These are phyloP conservation scores for Chenopodium quinoa DNA, from an alignment of 148 eudicot species.

Conservation along the genomic window DNA sequence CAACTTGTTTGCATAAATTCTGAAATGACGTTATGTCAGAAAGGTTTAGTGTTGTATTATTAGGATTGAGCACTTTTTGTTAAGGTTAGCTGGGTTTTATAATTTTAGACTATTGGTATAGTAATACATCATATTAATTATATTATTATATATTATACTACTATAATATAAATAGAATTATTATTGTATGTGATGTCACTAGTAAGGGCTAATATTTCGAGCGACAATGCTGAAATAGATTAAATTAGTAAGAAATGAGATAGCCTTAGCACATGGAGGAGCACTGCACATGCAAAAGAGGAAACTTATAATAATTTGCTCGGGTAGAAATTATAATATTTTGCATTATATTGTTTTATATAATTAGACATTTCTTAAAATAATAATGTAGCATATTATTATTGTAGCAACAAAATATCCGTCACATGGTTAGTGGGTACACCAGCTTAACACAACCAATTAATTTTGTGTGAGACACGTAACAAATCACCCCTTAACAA, in stretches of 20 bases:
- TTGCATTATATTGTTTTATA: neutral
- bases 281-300: slow-evolving; percentile 16
- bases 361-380: too few relatives aligned
- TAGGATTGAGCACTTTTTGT: neutral
- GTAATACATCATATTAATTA: too few relatives aligned
- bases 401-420: too few relatives aligned
- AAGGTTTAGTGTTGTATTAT: slow-evolving; percentile 10
- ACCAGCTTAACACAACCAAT: too few relatives aligned
- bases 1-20: slow-evolving; percentile 17
- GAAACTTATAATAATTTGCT: slow-evolving; percentile 6
- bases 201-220: neutral
- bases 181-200: slow-evolving; percentile 11
- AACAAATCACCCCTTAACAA: too few relatives aligned
- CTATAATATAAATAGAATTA: neutral
- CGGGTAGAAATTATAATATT: neutral
- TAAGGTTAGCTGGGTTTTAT: neutral
- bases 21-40: slow-evolving; percentile 10
- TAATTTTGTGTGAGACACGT: too few relatives aligned
- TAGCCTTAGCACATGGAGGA: slow-evolving; percentile 12
- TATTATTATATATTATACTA: neutral
- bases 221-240: slow-evolving; percentile 3
- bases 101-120: neutral
- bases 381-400: too few relatives aligned
- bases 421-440: too few relatives aligned
- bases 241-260: slow-evolving; percentile 7